A percentile compares a stretch with the other conserved stretches of the same genome.
Evolutionary conservation across 2,329 filamentous ascomycete species (phyloP).

Genomic region (Tolypocladium sp.): DNA sequence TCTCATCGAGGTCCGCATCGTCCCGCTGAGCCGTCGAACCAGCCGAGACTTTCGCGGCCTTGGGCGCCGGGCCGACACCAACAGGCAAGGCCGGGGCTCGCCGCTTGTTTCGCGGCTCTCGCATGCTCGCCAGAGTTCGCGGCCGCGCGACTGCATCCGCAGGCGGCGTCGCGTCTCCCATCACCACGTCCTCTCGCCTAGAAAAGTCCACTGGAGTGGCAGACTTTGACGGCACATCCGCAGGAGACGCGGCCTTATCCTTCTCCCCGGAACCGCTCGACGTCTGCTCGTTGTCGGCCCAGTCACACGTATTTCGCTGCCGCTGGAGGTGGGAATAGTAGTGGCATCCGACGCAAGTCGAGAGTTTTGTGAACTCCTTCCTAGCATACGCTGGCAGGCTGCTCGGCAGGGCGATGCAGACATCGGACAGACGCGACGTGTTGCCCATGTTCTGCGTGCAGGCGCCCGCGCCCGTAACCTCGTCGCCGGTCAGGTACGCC

Average conservation of each 20-base stretch:
- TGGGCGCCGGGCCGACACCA: neutral
- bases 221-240: neutral
- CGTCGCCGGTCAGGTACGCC: conserved; percentile 20
- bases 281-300: neutral
- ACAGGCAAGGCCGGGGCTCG: neutral
- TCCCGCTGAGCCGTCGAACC: conserved; percentile 2
- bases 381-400: conserved; percentile 9
- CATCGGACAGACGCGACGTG: conserved; percentile 12
- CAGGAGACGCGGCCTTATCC: neutral
- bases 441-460: conserved; percentile 1
- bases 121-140: neutral
- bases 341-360: conserved; percentile 20
- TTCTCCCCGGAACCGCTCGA: neutral
- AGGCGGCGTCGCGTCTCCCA: neutral
- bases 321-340: conserved; percentile 17
- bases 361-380: conserved; percentile 9
- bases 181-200: neutral
- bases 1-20: conserved; percentile 13
- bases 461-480: conserved; percentile 9
- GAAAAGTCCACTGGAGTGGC: neutral
- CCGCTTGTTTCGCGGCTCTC: neutral
- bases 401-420: conserved; percentile 17
- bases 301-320: conserved; percentile 7
- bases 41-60: neutral
- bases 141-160: neutral